Conservation (phyloP, 1,284 basidiomycete genomes). For the Exobasidium rhododendri region DNA sequence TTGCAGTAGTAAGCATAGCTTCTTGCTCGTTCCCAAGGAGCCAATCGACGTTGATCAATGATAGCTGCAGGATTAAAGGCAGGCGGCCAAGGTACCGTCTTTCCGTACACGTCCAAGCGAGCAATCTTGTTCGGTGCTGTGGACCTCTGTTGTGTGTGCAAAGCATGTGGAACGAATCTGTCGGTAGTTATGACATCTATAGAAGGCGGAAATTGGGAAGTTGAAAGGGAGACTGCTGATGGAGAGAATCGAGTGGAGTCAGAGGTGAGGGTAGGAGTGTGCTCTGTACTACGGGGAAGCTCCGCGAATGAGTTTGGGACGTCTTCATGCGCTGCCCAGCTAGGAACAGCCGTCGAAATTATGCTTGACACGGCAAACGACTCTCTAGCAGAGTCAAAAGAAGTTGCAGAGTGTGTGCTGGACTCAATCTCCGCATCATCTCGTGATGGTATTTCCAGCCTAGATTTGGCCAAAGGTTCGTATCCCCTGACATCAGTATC, state of each 20-base stretch:
- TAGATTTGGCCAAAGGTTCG: neutral
- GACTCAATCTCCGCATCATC: conserved; percentile 7
- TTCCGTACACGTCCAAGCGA: conserved; percentile 34
- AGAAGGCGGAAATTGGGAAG: neutral
- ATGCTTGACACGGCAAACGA: neutral
- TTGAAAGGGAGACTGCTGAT: neutral
- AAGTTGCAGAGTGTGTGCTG: neutral
- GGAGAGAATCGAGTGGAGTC: neutral
- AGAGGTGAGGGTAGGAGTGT: neutral
- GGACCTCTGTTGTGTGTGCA: conserved; percentile 2
- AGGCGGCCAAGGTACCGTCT: conserved; percentile 33
- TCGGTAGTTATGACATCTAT: neutral
- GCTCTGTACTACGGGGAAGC: neutral
- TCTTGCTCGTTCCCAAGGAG: conserved; percentile 42
- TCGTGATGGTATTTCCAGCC: neutral
- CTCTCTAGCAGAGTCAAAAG: conserved; percentile 1
- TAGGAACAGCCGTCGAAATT: neutral
- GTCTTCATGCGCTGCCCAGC: neutral
- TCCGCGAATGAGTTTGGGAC: neutral
- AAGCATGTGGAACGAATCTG: neutral
- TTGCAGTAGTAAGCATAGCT: conserved; percentile 41
- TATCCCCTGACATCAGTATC: neutral
- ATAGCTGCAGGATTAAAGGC: conserved; percentile 33
- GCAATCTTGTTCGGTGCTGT: conserved; percentile 8
- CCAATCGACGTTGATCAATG: conserved; percentile 27